Conservation (phyloP, 2,329 filamentous ascomycete species). For the Stachybotrys chartarum region DNA sequence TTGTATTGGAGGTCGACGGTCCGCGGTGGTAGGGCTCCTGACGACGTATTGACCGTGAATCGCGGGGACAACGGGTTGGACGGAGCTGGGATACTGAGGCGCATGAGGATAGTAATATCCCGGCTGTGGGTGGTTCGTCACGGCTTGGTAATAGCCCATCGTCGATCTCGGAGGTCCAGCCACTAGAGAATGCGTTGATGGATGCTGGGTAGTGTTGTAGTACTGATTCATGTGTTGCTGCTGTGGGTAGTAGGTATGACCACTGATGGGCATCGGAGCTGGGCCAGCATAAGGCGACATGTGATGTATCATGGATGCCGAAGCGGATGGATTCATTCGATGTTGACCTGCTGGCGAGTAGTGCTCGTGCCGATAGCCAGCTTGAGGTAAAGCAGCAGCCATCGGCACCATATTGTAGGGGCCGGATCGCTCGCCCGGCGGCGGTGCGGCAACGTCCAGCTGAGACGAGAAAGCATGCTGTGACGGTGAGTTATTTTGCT, state of each 20-base stretch:
- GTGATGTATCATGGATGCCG: conserved; percentile 30
- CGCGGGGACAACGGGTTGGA: conserved; percentile 22
- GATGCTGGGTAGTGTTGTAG: conserved; percentile 31
- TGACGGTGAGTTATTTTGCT: conserved; percentile 19
- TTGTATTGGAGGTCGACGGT: conserved; percentile 14
- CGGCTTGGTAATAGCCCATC: conserved; percentile 35
- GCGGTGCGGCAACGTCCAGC: conserved; percentile 30
- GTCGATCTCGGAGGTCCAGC: conserved; percentile 28
- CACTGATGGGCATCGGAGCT: conserved; percentile 26
- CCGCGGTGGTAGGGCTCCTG: conserved; percentile 13
- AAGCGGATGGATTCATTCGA: conserved; percentile 24
- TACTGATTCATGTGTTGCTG: conserved; percentile 38
- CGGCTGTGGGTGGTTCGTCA: conserved; percentile 33
- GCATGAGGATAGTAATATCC: conserved; percentile 38
- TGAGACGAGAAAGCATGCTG: conserved; percentile 35
- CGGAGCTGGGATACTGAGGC: conserved; percentile 27
- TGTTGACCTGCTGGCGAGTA: conserved; percentile 26
- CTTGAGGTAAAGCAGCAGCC: conserved; percentile 34
- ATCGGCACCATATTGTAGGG: conserved; percentile 42
- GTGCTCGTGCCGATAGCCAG: conserved; percentile 29
- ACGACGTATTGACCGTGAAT: conserved; percentile 27
- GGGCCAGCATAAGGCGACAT: conserved; percentile 31
- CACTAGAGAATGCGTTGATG: conserved; percentile 27
- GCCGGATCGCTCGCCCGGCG: conserved; percentile 13
- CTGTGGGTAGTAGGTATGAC: conserved; percentile 39